Conservation (phyloP, 345 rosid species). For the Eucalyptus curtisii region DNA sequence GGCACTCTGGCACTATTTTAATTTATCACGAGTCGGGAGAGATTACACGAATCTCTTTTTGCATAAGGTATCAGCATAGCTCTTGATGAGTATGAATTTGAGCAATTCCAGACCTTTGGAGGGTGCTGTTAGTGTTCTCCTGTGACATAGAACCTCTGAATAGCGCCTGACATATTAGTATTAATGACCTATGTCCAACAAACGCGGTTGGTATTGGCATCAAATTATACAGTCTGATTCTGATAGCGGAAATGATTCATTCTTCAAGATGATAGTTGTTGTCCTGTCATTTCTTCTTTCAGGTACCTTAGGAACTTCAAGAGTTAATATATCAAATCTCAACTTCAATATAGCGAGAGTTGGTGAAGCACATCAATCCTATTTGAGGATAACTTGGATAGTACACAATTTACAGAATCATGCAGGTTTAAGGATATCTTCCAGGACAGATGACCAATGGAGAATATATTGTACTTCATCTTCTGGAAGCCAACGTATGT, state of each 20-base stretch:
- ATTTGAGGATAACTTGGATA: background rate
- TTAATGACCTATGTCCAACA: background rate
- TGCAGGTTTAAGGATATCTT: background rate
- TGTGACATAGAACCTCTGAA: background rate
- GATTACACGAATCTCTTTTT: background rate
- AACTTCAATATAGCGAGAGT: background rate
- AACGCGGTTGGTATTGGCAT: background rate
- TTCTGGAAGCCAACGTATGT: background rate
- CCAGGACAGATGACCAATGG: background rate
- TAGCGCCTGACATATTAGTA: background rate
- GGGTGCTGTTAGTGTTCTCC: background rate
- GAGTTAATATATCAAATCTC: background rate
- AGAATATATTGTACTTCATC: background rate
- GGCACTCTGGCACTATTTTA: background rate
- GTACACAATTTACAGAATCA: background rate
- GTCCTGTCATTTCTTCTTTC: background rate
- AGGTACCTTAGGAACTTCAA: background rate
- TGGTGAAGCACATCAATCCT: background rate
- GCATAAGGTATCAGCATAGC: background rate
- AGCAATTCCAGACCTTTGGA: background rate
- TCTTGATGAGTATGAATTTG: background rate
- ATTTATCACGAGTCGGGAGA: background rate
- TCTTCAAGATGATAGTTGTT: background rate
- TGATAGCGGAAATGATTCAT: background rate
- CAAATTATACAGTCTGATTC: background rate